phyloP scores from a whole-genome alignment of 2,329 filamentous ascomycete species.

The Phialocephala sp. region DNA sequence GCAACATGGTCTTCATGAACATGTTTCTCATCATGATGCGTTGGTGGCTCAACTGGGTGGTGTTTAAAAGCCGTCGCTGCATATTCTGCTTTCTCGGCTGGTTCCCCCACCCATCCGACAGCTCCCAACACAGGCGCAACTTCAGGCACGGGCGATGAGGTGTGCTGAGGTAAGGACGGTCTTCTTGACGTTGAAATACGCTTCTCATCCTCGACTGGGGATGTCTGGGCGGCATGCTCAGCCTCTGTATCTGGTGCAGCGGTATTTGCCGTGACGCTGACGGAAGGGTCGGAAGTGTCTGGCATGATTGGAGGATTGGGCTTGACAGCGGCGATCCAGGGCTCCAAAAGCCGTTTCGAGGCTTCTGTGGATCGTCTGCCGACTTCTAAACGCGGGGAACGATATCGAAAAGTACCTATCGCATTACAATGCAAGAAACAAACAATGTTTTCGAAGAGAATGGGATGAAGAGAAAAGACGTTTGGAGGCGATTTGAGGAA shows the following conservation, averaged over 20 bases:
- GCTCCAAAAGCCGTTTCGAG: neutral
- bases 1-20: conserved; percentile 1
- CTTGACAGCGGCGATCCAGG: conserved; percentile 8
- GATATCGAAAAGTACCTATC: neutral
- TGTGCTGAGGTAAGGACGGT: conserved; percentile 18
- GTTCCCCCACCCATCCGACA: conserved; percentile 21
- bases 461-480: neutral
- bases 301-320: conserved; percentile 29
- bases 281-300: conserved; percentile 10
- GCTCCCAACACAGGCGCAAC: conserved; percentile 26
- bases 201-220: conserved; percentile 25
- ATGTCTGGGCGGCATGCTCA: neutral
- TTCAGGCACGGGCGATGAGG: conserved; percentile 23
- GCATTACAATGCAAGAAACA: neutral
- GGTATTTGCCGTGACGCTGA: conserved; percentile 29
- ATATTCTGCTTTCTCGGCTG: conserved; percentile 26
- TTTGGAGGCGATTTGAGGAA: neutral
- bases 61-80: conserved; percentile 25
- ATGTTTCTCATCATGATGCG: conserved; percentile 9
- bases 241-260: conserved; percentile 13
- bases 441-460: neutral
- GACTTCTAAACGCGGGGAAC: conserved; percentile 1
- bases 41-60: conserved; percentile 9
- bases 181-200: conserved; percentile 30
- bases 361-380: conserved; percentile 2